Conservation (phyloP, 140 eudicot species). For the Flaveria floridana region DNA sequence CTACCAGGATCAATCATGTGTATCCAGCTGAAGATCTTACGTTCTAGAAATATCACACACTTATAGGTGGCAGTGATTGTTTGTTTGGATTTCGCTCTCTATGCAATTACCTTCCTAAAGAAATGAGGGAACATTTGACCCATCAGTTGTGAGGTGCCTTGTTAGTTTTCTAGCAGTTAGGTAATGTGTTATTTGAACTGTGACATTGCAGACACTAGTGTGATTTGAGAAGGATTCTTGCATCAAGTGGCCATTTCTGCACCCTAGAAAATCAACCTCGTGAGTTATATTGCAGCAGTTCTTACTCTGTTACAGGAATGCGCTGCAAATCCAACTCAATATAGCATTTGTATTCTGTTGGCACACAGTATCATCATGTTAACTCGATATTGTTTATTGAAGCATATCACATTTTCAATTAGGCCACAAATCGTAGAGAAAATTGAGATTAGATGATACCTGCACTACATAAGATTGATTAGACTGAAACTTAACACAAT, state of each 20-base stretch:
- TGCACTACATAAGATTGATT: slow-evolving; percentile 8
- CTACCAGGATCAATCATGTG: slow-evolving; percentile 1
- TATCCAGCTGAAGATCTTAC: background rate
- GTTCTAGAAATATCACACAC: background rate
- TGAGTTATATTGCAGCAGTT: background rate
- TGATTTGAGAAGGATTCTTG: background rate
- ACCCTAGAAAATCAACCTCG: slow-evolving; percentile 15
- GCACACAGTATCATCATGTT: slow-evolving; percentile 10
- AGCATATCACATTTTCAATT: background rate
- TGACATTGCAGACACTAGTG: background rate
- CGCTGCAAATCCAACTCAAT: background rate
- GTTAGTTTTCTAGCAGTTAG: background rate
- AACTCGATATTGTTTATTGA: background rate
- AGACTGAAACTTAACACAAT: slow-evolving; percentile 1
- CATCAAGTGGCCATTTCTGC: slow-evolving; percentile 1
- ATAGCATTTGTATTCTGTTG: background rate
- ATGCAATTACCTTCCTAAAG: background rate
- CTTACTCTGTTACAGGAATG: background rate
- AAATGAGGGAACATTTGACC: slow-evolving; percentile 2
- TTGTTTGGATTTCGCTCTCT: slow-evolving; percentile 2
- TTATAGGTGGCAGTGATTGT: slow-evolving; percentile 11
- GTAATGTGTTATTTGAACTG: background rate
- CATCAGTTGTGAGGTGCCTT: background rate
- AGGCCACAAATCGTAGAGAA: background rate
- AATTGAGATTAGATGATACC: slow-evolving; percentile 22